Evolutionary conservation across 2,329 filamentous ascomycete genomes (phyloP), one percentile per base, ranked within the genome.

Genomic region (Aspergillus sp.): DNA sequence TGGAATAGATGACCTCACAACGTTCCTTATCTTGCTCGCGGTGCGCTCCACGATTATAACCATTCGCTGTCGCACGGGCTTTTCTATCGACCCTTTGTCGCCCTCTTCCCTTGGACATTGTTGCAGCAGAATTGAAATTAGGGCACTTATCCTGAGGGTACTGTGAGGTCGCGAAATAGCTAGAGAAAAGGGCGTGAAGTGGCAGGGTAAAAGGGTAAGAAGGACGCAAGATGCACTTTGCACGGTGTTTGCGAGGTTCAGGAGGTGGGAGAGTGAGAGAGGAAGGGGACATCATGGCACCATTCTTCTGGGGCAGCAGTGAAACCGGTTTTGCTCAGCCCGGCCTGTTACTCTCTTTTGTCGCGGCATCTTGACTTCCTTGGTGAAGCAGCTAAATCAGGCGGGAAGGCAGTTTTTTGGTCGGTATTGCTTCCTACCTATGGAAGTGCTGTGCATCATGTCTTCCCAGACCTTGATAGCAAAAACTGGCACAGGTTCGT

Each of bases 351-450:
- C 19, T 19, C 19, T 19, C 19, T 19, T 2, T 19, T 19, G 19
- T 19, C 19, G 19, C 19, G 33, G 6, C 40, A 59, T 59, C 23
- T 15, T 55, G 37, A 53, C 12, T 56, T 44, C 23, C 40, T 56
- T 43, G 37, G 41, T 53, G 48, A 59, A 53, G 52, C 52, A 59
- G 49, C 52, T 58, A 58, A 44, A 35, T n/a, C n/a, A n/a, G n/a
- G n/a, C n/a, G n/a, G n/a, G n/a, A n/a, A n/a, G n/a, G n/a, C n/a
- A n/a, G n/a, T n/a, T n/a, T n/a, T n/a, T n/a, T n/a, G n/a, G n/a
- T n/a, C n/a, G n/a, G n/a, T n/a, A n/a, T n/a, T n/a, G n/a, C n/a
- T n/a, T n/a, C n/a, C n/a, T n/a, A n/a, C n/a, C n/a, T n/a, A n/a
- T n/a, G n/a, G n/a, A n/a, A n/a, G n/a, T n/a, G n/a, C n/a, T n/a